Percentiles rank a stretch among this genome's conserved stretches.
Conservation (phyloP, 495 filamentous ascomycete genomes). For the Aspergillus cristatus region DNA sequence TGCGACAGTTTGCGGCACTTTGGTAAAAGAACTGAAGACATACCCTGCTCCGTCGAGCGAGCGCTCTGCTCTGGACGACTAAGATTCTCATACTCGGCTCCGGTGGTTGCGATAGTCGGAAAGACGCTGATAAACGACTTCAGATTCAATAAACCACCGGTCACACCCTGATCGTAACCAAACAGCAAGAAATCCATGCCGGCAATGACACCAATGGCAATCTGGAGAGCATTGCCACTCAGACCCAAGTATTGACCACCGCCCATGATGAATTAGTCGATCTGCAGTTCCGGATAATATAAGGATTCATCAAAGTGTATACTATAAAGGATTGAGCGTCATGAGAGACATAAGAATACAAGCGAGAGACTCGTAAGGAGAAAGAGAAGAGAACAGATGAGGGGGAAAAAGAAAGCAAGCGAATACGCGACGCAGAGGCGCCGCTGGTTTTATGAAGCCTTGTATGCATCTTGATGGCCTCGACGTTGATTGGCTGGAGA, state of each 20-base stretch:
- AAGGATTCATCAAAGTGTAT: constrained; percentile 6
- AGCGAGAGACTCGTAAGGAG: not conserved
- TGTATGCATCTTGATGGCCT: too few relatives aligned
- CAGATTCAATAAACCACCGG: constrained; percentile 50
- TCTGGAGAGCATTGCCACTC: constrained; percentile 53
- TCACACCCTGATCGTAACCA: constrained; percentile 52
- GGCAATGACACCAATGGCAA: constrained; percentile 58
- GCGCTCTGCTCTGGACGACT: constrained; percentile 18
- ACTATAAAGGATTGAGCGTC: too few relatives aligned
- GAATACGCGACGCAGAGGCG: not conserved
- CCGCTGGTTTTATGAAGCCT: too few relatives aligned
- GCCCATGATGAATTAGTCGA: constrained; percentile 17
- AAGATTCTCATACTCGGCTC: constrained; percentile 15
- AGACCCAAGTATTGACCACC: constrained; percentile 50
- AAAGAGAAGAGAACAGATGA: constrained; percentile 5
- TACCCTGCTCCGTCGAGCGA: constrained; percentile 50
- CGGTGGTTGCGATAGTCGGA: constrained; percentile 44
- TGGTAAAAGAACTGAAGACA: too few relatives aligned
- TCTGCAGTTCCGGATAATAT: too few relatives aligned
- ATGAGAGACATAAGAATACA: not conserved
- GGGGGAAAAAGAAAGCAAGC: constrained; percentile 2
- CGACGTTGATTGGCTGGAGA: too few relatives aligned
- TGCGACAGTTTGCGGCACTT: too few relatives aligned
- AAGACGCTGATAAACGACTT: constrained; percentile 45
- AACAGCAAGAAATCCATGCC: constrained; percentile 62